These are phyloP conservation scores for Cutaneotrichosporon arboriforme DNA, from an alignment of 1,284 basidiomycete species.

Conservation along the genomic window DNA sequence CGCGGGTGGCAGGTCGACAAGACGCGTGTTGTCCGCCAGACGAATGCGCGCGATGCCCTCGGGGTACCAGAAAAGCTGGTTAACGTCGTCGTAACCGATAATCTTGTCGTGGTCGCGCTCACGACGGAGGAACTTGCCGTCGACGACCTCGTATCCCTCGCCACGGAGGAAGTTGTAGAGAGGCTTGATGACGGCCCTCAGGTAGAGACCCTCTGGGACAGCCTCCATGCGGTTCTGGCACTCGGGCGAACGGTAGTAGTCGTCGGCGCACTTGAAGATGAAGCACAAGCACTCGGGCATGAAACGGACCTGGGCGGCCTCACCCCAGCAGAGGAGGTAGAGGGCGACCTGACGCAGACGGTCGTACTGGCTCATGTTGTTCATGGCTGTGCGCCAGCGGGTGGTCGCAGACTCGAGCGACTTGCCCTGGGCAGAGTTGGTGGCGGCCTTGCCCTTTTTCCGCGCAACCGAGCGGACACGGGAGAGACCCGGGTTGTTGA, in stretches of 20 bases:
- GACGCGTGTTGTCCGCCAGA: constrained; percentile 81
- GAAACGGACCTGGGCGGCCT: constrained; percentile 97
- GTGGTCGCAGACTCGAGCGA: constrained; percentile 80
- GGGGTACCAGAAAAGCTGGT: constrained; percentile 99
- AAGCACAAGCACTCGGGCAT: constrained; percentile 95
- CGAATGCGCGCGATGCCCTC: constrained; percentile 93
- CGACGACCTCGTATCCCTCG: constrained; percentile 94
- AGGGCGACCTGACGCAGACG: constrained; percentile 93
- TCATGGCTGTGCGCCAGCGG: constrained; percentile 97
- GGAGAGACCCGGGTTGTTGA: constrained; percentile 83
- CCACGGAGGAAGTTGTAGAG: constrained; percentile 97
- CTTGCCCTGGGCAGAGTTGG: constrained; percentile 61
- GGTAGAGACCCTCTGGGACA: constrained; percentile 90
- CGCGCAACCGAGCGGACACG: constrained; percentile 74
- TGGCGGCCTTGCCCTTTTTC: constrained; percentile 47
- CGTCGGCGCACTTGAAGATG: constrained; percentile 99
- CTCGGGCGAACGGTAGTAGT: constrained; percentile 98
- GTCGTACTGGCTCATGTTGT: constrained; percentile 98
- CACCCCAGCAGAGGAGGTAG: constrained; percentile 95
- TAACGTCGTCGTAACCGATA: constrained; percentile 98
- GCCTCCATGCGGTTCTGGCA: constrained; percentile 91
- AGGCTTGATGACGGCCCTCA: constrained; percentile 86
- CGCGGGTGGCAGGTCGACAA: constrained; percentile 80
- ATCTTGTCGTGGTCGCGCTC: constrained; percentile 92
- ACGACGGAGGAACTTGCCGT: constrained; percentile 88